These are phyloP conservation scores for Botryosphaeria dothidea DNA, from an alignment of 2,329 filamentous ascomycete species.

Conservation along the genomic window DNA sequence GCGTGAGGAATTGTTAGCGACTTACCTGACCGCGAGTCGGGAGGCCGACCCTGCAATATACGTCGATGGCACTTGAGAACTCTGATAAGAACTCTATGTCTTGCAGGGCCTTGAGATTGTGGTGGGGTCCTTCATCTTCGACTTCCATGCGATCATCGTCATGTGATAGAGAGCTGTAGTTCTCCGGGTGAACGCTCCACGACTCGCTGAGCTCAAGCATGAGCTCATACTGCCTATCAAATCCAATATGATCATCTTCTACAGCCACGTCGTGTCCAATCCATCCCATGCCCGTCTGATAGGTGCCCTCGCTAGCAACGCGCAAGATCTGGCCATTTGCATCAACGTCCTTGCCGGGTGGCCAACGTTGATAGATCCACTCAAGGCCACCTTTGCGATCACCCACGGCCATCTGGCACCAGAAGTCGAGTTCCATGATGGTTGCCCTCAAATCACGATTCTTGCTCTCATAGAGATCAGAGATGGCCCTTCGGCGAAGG, in stretches of 20 bases:
- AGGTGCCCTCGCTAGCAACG: conserved; percentile 80
- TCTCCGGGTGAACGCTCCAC: conserved; percentile 51
- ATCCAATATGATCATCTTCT: conserved; percentile 37
- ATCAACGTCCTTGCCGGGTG: conserved; percentile 69
- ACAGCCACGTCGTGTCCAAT: conserved; percentile 62
- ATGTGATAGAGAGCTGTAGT: conserved; percentile 25
- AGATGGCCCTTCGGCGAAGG: conserved; percentile 66
- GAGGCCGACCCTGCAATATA: conserved; percentile 53
- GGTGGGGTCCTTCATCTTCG: background rate
- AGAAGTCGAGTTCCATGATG: conserved; percentile 85
- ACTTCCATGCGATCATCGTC: background rate
- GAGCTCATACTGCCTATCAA: conserved; percentile 61
- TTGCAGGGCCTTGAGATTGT: conserved; percentile 10
- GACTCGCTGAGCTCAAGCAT: conserved; percentile 66
- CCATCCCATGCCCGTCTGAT: conserved; percentile 75
- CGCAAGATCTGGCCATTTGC: conserved; percentile 67
- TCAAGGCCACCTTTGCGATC: conserved; percentile 84
- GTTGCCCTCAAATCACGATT: conserved; percentile 74
- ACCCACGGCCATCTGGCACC: conserved; percentile 95
- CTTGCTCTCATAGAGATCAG: conserved; percentile 69
- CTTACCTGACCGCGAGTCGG: conserved; percentile 26
- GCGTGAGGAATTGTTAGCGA: background rate
- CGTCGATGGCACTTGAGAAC: conserved; percentile 63
- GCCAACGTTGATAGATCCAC: conserved; percentile 84
- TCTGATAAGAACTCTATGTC: conserved; percentile 49